Percentiles rank a stretch among this genome's conserved stretches.
phyloP scores from a whole-genome alignment of 176 grass and related monocot species.

The Oryza punctata region DNA sequence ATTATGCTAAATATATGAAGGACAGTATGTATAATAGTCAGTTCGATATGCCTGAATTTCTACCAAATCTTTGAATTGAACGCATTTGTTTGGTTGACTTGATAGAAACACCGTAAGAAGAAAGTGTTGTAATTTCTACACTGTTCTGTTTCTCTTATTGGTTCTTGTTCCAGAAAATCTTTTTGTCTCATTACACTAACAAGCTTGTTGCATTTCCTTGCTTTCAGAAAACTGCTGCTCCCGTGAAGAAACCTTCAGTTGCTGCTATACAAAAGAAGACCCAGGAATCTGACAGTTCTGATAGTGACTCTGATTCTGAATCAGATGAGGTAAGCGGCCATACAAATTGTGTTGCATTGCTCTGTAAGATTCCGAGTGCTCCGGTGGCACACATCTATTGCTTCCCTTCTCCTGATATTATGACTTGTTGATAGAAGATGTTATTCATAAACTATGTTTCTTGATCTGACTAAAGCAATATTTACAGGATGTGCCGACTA shows the following conservation, averaged over 20 bases:
- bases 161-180: background rate
- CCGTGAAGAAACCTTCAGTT: constrained; percentile 44
- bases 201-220: background rate
- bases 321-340: constrained; percentile 43
- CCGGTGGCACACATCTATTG: background rate
- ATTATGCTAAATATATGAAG: background rate
- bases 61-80: background rate
- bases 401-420: background rate
- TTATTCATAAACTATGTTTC: background rate
- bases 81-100: background rate
- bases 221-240: constrained; percentile 46
- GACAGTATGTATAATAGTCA: background rate
- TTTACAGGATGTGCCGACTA: constrained; percentile 29
- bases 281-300: constrained; percentile 39
- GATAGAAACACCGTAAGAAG: background rate
- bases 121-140: background rate
- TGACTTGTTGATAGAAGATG: background rate
- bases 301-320: constrained; percentile 52
- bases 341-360: background rate
- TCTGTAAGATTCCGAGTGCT: background rate
- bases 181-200: background rate
- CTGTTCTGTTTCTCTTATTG: background rate
- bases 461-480: background rate
- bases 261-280: constrained; percentile 40
- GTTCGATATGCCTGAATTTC: background rate